Conservation (phyloP, 768 basidiomycete species). For the Asterophora parasitica region DNA sequence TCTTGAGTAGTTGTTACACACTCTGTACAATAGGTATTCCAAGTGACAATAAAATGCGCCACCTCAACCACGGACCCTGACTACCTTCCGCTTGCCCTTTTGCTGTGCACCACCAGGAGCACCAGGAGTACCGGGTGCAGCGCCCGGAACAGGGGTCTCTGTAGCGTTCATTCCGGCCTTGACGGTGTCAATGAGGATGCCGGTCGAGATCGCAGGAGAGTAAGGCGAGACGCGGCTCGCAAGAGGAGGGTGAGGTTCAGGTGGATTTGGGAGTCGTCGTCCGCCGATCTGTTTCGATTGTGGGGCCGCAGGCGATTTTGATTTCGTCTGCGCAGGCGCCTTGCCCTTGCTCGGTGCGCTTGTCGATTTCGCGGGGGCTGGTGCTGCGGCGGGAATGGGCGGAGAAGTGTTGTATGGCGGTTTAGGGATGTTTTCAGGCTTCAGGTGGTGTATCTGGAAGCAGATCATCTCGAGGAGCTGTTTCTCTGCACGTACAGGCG, state of each 20-base stretch:
- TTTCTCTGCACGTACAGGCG: slow-evolving; percentile 50
- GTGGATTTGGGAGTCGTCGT: slow-evolving; percentile 64
- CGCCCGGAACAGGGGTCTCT: slow-evolving; percentile 36
- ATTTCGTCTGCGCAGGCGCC: slow-evolving; percentile 41
- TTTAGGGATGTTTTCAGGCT: slow-evolving; percentile 65
- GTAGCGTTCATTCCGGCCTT: slow-evolving; percentile 83
- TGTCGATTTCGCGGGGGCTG: slow-evolving; percentile 27
- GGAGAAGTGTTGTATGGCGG: slow-evolving; percentile 49
- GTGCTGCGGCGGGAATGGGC: slow-evolving; percentile 24
- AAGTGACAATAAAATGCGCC: background rate
- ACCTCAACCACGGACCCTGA: slow-evolving; percentile 59
- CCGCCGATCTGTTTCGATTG: slow-evolving; percentile 28
- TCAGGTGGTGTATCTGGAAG: slow-evolving; percentile 64
- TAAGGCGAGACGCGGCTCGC: slow-evolving; percentile 74
- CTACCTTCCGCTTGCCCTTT: slow-evolving; percentile 79
- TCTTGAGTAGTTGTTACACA: background rate
- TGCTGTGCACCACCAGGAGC: slow-evolving; percentile 36
- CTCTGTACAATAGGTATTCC: slow-evolving; percentile 1
- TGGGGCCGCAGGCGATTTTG: slow-evolving; percentile 35
- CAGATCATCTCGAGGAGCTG: slow-evolving; percentile 72
- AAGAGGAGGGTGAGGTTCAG: slow-evolving; percentile 69
- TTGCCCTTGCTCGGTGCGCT: slow-evolving; percentile 45
- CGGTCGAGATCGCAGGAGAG: slow-evolving; percentile 72
- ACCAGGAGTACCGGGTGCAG: slow-evolving; percentile 27
- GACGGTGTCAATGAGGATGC: slow-evolving; percentile 76